Evolutionary conservation across 345 rosid species (phyloP).

Genomic region (Corchorus capsularis): DNA sequence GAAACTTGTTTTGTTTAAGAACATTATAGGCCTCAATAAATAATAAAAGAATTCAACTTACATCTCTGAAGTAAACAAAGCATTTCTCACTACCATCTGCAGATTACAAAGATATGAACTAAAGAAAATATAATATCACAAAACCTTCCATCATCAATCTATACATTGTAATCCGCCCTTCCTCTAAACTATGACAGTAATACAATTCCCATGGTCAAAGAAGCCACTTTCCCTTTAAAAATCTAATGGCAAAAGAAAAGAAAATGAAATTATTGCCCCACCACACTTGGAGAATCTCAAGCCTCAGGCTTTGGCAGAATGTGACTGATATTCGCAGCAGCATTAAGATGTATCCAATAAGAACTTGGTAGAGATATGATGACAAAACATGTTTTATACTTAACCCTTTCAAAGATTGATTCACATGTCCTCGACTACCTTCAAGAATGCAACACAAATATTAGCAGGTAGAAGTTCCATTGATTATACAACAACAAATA

Average conservation of each 20-base stretch:
- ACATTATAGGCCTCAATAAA: conserved; percentile 6
- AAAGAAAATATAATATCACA: conserved; percentile 16
- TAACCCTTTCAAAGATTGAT: neutral
- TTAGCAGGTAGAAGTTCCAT: neutral
- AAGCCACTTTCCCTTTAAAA: conserved; percentile 7
- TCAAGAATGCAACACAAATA: conserved; percentile 1
- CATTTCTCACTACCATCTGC: conserved; percentile 9
- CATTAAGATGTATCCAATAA: conserved; percentile 12
- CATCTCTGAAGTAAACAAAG: conserved; percentile 22
- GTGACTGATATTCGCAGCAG: conserved; percentile 15
- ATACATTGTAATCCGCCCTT: conserved; percentile 33
- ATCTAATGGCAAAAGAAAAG: conserved; percentile 12
- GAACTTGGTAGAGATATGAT: conserved; percentile 2
- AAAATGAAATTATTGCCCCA: conserved; percentile 10
- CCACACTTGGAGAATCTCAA: neutral
- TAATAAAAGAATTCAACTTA: conserved; percentile 20
- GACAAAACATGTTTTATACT: neutral
- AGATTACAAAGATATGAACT: conserved; percentile 24
- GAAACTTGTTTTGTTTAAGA: neutral
- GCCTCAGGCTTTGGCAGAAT: conserved; percentile 10
- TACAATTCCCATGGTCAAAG: conserved; percentile 13
- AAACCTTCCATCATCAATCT: conserved; percentile 34
- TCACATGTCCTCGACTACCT: conserved; percentile 9
- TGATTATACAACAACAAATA: too few relatives aligned
- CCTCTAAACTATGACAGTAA: neutral